A percentile compares a stretch with the other conserved stretches of the same genome.
phyloP scores from a whole-genome alignment of 805 yeast species.

The Metschnikowia peoriensis region DNA sequence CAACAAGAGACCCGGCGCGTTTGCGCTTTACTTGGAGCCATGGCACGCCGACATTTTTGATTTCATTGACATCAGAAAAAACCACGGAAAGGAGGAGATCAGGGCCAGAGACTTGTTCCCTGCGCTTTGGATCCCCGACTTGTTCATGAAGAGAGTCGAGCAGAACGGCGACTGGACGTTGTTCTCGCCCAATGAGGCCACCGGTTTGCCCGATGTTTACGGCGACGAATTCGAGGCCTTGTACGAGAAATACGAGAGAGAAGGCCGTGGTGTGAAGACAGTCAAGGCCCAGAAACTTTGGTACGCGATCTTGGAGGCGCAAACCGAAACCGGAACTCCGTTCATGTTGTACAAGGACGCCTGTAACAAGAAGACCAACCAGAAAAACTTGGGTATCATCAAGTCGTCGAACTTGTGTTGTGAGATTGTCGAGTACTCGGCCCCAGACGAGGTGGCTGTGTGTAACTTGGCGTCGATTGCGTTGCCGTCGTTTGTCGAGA shows the following conservation, averaged over 20 bases:
- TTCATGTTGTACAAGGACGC: constrained; percentile 65
- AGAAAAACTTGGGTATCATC: constrained; percentile 57
- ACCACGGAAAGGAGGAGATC: constrained; percentile 63
- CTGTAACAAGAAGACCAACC: constrained; percentile 57
- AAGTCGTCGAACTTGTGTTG: constrained; percentile 63
- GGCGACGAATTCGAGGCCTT: constrained; percentile 55
- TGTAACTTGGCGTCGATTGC: constrained; percentile 63
- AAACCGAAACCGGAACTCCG: constrained; percentile 65
- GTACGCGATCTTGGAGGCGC: constrained; percentile 60
- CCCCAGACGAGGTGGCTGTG: constrained; percentile 58
- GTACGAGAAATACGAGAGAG: constrained; percentile 51
- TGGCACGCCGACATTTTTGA: constrained; percentile 64
- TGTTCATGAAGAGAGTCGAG: constrained; percentile 62
- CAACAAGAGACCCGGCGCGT: constrained; percentile 64
- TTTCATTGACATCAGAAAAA: constrained; percentile 57
- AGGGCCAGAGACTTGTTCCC: constrained; percentile 64
- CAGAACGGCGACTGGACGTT: constrained; percentile 55
- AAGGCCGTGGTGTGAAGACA: constrained; percentile 48
- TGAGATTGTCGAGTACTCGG: constrained; percentile 60
- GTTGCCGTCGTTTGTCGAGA: constrained; percentile 54
- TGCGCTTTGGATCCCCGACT: constrained; percentile 62
- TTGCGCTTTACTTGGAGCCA: constrained; percentile 60
- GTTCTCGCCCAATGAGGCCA: constrained; percentile 59
- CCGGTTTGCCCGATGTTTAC: constrained; percentile 53
- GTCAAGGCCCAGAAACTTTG: constrained; percentile 60